phyloP scores from a whole-genome alignment of 768 basidiomycete species.

The Collybia sordida region DNA sequence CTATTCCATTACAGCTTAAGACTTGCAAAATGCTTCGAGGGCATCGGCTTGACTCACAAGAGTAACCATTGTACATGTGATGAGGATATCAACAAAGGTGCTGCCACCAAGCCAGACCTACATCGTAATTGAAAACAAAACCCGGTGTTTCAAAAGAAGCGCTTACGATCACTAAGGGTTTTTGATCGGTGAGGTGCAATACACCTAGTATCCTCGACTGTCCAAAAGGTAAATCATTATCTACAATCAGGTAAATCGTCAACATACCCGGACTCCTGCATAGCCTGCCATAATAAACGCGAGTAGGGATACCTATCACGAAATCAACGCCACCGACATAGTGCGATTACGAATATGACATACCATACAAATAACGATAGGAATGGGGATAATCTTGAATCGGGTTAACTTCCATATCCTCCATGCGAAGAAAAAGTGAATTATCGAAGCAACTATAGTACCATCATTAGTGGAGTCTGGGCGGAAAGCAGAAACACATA shows the following conservation, averaged over 20 bases:
- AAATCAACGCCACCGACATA: not conserved
- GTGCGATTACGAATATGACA: not conserved
- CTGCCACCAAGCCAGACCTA: constrained; percentile 24
- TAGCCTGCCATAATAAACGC: constrained; percentile 1
- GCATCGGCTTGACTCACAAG: constrained; percentile 13
- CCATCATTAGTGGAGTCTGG: not conserved
- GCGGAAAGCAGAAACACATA: constrained; percentile 2
- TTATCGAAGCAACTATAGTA: constrained; percentile 4
- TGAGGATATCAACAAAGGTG: constrained; percentile 21
- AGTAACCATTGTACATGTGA: constrained; percentile 19
- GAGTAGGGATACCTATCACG: constrained; percentile 2
- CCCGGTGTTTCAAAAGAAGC: not conserved
- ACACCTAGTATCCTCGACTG: constrained; percentile 4
- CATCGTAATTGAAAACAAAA: not conserved
- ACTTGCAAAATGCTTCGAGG: not conserved
- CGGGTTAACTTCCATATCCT: constrained; percentile 16
- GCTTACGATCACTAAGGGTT: constrained; percentile 13
- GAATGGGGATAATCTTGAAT: constrained; percentile 8
- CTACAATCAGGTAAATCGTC: not conserved
- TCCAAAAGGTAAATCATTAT: not conserved
- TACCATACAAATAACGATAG: not conserved
- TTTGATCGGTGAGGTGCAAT: not conserved
- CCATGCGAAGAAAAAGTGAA: constrained; percentile 19
- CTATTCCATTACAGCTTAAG: not conserved
- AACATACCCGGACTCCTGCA: constrained; percentile 3